phyloP scores from a whole-genome alignment of 202 grass and related monocot genomes.

The Panicum virgatum region DNA sequence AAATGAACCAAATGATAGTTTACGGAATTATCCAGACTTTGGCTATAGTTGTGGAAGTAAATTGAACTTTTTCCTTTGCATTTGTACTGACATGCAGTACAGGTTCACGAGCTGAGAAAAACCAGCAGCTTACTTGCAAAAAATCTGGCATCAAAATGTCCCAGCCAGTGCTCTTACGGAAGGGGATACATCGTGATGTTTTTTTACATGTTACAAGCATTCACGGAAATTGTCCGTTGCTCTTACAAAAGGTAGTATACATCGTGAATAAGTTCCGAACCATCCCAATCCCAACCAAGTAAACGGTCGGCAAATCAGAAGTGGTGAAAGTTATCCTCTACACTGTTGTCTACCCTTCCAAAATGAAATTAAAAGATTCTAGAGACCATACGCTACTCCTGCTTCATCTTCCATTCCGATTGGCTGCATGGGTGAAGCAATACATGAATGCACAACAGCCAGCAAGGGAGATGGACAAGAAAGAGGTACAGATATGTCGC shows the following conservation, averaged over 20 bases:
- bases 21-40: no score
- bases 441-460: constrained; percentile 78
- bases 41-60: no score
- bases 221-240: not conserved
- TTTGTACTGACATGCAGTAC: not conserved
- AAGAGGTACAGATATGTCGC: constrained; percentile 80
- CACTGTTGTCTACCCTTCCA: not conserved
- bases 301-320: not conserved
- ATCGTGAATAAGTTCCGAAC: not conserved
- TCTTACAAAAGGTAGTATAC: no score
- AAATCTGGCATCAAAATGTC: not conserved
- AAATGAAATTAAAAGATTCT: not conserved
- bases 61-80: no score
- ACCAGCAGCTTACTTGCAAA: not conserved
- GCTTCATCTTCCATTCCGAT: constrained; percentile 40
- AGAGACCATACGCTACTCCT: constrained; percentile 37
- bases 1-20: no score
- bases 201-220: not conserved
- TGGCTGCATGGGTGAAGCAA: constrained; percentile 70
- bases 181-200: not conserved
- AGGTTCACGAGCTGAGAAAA: not conserved
- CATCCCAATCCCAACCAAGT: not conserved
- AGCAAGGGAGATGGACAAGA: constrained; percentile 89
- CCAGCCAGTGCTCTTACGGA: not conserved
- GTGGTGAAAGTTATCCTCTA: not conserved